Evolutionary conservation across 192 early-diverging fungal species (phyloP).

Genomic region (Mortierella claussenii): DNA sequence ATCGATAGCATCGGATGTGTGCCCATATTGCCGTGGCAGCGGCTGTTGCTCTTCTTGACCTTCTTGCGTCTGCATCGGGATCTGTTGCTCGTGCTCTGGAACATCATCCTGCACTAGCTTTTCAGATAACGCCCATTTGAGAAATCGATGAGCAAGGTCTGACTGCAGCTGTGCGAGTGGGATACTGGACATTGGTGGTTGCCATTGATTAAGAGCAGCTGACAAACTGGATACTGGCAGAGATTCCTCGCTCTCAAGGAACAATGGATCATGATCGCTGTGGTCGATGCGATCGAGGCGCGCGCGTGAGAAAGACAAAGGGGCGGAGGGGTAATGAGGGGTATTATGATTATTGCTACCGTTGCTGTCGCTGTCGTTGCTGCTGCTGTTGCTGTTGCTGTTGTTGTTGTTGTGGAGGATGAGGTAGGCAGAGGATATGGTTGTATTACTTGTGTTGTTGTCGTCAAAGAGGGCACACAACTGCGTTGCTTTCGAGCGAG

Average conservation of each 20-base stretch:
- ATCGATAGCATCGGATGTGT: constrained; percentile 8
- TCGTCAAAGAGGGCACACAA: constrained; percentile 17
- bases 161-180: constrained; percentile 34
- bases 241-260: background rate
- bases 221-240: background rate
- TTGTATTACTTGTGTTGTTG: background rate
- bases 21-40: background rate
- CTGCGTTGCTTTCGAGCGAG: constrained; percentile 22
- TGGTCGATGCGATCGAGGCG: background rate
- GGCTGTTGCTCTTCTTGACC: too few relatives aligned
- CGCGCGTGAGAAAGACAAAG: too few relatives aligned
- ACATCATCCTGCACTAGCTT: background rate
- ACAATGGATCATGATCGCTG: background rate
- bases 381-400: too few relatives aligned
- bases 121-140: constrained; percentile 28
- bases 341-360: background rate
- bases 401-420: background rate
- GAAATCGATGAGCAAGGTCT: constrained; percentile 29
- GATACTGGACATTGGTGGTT: constrained; percentile 24
- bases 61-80: background rate
- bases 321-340: background rate
- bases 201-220: constrained; percentile 17
- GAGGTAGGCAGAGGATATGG: background rate
- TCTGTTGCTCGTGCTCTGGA: background rate
- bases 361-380: too few relatives aligned